Percentiles rank a stretch among this genome's conserved stretches.
These are phyloP conservation scores for Gynandropsis gynandra DNA, from an alignment of 345 rosid species.

Conservation along the genomic window DNA sequence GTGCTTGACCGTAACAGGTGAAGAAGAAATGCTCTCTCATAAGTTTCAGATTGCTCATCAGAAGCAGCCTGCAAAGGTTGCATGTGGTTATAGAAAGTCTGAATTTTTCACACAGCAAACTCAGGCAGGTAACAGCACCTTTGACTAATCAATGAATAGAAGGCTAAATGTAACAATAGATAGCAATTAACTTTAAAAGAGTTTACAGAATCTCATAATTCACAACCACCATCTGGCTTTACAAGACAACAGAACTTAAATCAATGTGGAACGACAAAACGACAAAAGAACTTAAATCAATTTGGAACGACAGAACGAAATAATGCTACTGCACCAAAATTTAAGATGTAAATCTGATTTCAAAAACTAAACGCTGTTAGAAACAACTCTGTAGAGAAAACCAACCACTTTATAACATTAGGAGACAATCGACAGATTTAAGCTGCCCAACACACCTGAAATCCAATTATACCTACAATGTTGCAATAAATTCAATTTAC, in stretches of 20 bases:
- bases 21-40: conserved; percentile 77
- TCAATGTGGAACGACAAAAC: too few species aligned
- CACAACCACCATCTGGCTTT: too few species aligned
- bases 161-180: neutral
- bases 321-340: neutral
- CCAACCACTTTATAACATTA: conserved; percentile 2
- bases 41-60: conserved; percentile 59
- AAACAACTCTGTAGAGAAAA: neutral
- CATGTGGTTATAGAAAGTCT: neutral
- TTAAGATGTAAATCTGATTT: conserved; percentile 12
- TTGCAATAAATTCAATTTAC: neutral
- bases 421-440: neutral
- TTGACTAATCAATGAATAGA: conserved; percentile 1
- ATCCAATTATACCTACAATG: neutral
- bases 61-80: conserved; percentile 58
- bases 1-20: conserved; percentile 56
- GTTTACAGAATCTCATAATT: conserved; percentile 4
- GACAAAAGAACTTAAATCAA: too few species aligned
- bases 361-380: neutral
- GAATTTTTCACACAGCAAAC: conserved; percentile 9
- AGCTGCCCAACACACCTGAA: conserved; percentile 3
- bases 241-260: too few species aligned
- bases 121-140: conserved; percentile 3
- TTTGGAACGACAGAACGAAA: neutral
- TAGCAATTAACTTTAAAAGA: too few species aligned